Percentiles rank a stretch among this genome's conserved stretches.
phyloP scores from a whole-genome alignment of 768 basidiomycete genomes.

The Pulveroboletus sp. region DNA sequence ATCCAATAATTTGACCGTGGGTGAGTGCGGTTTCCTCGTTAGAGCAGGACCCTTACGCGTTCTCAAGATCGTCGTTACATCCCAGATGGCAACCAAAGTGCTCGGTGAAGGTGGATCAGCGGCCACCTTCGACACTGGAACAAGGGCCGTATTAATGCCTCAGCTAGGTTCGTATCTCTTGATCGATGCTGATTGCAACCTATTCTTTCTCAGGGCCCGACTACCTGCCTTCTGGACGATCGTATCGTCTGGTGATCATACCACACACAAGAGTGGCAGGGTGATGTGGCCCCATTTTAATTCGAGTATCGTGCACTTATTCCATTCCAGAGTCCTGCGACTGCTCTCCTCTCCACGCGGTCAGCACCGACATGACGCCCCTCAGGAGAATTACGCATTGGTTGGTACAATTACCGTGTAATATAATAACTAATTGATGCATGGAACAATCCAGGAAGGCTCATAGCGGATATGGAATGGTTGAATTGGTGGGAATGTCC shows the following conservation, averaged over 20 bases:
- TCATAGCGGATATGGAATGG: constrained; percentile 26
- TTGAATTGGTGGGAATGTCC: constrained; percentile 4
- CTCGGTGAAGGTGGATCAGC: constrained; percentile 57
- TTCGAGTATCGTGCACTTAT: constrained; percentile 10
- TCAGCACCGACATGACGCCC: constrained; percentile 6
- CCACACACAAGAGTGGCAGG: constrained; percentile 39
- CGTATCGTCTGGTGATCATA: constrained; percentile 40
- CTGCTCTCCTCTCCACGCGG: constrained; percentile 36
- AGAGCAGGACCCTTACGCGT: constrained; percentile 4
- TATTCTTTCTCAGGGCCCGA: constrained; percentile 22
- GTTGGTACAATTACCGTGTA: constrained; percentile 24
- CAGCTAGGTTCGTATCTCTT: constrained; percentile 46
- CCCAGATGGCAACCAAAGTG: constrained; percentile 67
- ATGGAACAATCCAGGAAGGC: constrained; percentile 9
- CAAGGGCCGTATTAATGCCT: constrained; percentile 60
- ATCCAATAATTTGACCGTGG: constrained; percentile 47
- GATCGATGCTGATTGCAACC: constrained; percentile 1
- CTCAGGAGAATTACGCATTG: constrained; percentile 24
- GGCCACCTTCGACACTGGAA: constrained; percentile 63
- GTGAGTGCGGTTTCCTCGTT: constrained; percentile 7
- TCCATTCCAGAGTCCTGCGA: constrained; percentile 34
- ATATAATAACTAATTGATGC: constrained; percentile 6
- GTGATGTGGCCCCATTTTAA: constrained; percentile 29
- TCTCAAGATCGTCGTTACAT: constrained; percentile 51
- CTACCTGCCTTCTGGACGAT: constrained; percentile 41